Conservation (phyloP, 441 rosid genomes). For the Metrosideros polymorpha region DNA sequence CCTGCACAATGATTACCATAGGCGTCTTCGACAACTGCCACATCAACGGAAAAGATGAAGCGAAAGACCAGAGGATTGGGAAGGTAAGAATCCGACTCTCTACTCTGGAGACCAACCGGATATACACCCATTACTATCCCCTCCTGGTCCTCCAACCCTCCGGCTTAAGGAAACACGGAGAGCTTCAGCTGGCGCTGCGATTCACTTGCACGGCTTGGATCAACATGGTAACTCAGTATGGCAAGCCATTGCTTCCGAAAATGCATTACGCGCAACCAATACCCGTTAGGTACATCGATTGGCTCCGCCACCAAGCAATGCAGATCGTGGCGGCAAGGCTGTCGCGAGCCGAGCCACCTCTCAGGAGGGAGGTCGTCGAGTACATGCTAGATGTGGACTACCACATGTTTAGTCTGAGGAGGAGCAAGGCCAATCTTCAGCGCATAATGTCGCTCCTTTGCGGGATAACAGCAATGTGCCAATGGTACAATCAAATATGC, state of each 20-base stretch:
- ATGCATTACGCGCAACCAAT: slow-evolving; percentile 63
- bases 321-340: slow-evolving; percentile 51
- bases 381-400: slow-evolving; percentile 64
- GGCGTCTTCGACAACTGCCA: slow-evolving; percentile 53
- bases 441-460: slow-evolving; percentile 51
- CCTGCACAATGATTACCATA: slow-evolving; percentile 53
- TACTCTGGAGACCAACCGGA: slow-evolving; percentile 44
- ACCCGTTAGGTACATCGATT: slow-evolving; percentile 35
- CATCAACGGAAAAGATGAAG: slow-evolving; percentile 51
- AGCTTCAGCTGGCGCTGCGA: slow-evolving; percentile 53
- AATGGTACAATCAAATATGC: slow-evolving; percentile 47
- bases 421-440: slow-evolving; percentile 60
- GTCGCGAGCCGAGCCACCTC: slow-evolving; percentile 53
- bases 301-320: slow-evolving; percentile 60
- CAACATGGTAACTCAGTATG: slow-evolving; percentile 56
- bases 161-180: slow-evolving; percentile 55
- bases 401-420: slow-evolving; percentile 58
- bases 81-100: slow-evolving; percentile 64
- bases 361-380: slow-evolving; percentile 49
- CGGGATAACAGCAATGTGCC: slow-evolving; percentile 36
- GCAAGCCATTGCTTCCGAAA: slow-evolving; percentile 58
- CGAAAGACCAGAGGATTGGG: slow-evolving; percentile 48
- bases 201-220: slow-evolving; percentile 56
- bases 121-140: slow-evolving; percentile 64
- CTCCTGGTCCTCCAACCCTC: slow-evolving; percentile 37